Evolutionary conservation across 2,329 filamentous ascomycete genomes (phyloP), one percentile per base, ranked within the genome.

Genomic region (Harringtonia aguacate): DNA sequence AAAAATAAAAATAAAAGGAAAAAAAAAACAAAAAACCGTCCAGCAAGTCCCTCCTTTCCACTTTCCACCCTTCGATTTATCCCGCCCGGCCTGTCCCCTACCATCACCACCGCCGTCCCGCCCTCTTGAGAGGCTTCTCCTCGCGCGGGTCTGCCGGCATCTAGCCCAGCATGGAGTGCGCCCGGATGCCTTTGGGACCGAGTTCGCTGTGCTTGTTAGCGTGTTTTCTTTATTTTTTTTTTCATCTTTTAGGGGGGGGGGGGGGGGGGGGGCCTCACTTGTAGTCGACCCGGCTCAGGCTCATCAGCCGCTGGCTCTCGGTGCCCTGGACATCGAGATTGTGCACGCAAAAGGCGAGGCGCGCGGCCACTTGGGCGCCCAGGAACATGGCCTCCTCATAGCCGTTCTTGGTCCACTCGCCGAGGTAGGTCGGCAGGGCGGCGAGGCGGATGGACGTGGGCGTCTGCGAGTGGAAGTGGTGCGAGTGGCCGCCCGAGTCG

Each of bases 331-430:
- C 66, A 45, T 79, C 75, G 54, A 76, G 58, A 53, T 77, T 77
- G 52, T 79, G 74, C 51, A 77, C 61, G 53, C 73, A 77, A 54
- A 73, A 79, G 3, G 72, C 73, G 43, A 78, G 65, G 18, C 75
- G 62, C 3, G 85, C 87, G 2, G 85, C 86, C 28, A 95, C 84
- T 63, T 94, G 86, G 3, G 86, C 85, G 12, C 89, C 89, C 8
- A 95, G 68, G 64, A 95, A 95, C 57, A 81, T 78, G 39, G 84
- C 79, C 63, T 95, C 89, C 56, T 95, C 89, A 56, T 76, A 74
- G 45, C 76, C 70, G 51, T 80, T 77, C 64, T 84, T 89, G 58
- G 87, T 87, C 87, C 88, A 95, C 61, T 95, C 89, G 12, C 83
- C 77, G 53, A 95, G 83, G 61, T 95, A 95, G 43, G 86, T 84